A percentile compares a stretch with the other conserved stretches of the same genome.
Evolutionary conservation across 1,284 basidiomycete genomes (phyloP).

Genomic region (Termitomyces sp.): DNA sequence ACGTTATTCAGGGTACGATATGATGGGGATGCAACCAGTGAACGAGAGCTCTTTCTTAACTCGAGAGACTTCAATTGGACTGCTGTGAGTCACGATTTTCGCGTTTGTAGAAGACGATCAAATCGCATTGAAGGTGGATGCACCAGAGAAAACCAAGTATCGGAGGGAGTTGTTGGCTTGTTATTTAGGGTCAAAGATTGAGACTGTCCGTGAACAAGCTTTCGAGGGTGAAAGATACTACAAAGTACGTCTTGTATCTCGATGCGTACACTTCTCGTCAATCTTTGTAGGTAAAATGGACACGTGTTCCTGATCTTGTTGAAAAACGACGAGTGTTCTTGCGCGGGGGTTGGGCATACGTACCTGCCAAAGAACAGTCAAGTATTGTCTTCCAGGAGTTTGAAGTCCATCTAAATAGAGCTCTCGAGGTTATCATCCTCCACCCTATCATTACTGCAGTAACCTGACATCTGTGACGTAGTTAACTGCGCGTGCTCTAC

Average conservation of each 20-base stretch:
- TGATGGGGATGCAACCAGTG: constrained; percentile 60
- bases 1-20: constrained; percentile 84
- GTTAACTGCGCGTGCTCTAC: constrained; percentile 82
- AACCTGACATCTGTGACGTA: constrained; percentile 1
- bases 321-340: constrained; percentile 83
- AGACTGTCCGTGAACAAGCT: constrained; percentile 24
- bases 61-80: constrained; percentile 81
- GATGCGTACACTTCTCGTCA: not conserved
- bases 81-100: constrained; percentile 37
- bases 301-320: constrained; percentile 89
- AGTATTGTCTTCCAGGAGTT: constrained; percentile 92
- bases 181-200: constrained; percentile 29
- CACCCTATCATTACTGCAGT: not conserved
- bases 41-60: constrained; percentile 69
- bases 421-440: constrained; percentile 63
- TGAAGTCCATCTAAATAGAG: constrained; percentile 66
- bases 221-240: constrained; percentile 56
- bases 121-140: constrained; percentile 44
- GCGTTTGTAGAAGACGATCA: not conserved
- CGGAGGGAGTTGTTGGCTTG: constrained; percentile 47
- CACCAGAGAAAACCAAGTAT: constrained; percentile 54
- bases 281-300: constrained; percentile 69
- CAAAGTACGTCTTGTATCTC: constrained; percentile 44
- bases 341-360: constrained; percentile 84
- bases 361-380: constrained; percentile 77